These are phyloP conservation scores for Syncephalastrum sp. DNA, from an alignment of 371 early-diverging fungal genomes.

Conservation along the genomic window DNA sequence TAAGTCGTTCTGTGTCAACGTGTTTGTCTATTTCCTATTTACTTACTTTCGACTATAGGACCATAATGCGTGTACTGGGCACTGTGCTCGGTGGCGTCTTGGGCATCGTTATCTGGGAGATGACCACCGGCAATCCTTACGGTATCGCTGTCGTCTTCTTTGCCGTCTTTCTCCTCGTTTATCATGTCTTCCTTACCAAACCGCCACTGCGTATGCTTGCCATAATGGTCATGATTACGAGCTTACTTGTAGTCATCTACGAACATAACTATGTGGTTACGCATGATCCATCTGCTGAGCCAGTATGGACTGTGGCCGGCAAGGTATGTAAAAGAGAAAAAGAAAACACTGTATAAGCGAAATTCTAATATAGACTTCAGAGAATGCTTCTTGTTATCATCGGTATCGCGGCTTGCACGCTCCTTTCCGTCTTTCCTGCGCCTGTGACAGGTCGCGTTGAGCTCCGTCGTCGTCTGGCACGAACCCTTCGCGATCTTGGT, in stretches of 20 bases:
- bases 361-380: slow-evolving; percentile 11
- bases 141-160: slow-evolving; percentile 13
- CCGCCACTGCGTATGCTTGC: slow-evolving; percentile 19
- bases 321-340: slow-evolving; percentile 20
- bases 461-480: slow-evolving; percentile 32
- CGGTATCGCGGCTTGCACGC: slow-evolving; percentile 31
- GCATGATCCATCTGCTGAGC: slow-evolving; percentile 9
- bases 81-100: slow-evolving; percentile 25
- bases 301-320: slow-evolving; percentile 34
- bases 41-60: slow-evolving; percentile 10
- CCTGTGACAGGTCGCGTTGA: slow-evolving; percentile 36
- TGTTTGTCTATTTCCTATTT: neutral
- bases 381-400: slow-evolving; percentile 33
- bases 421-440: slow-evolving; percentile 29
- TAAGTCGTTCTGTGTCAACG: slow-evolving; percentile 4
- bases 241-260: slow-evolving; percentile 19
- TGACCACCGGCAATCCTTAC: slow-evolving; percentile 25
- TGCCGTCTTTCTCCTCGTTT: slow-evolving; percentile 20
- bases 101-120: slow-evolving; percentile 41
- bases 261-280: slow-evolving; percentile 18
- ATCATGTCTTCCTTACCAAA: slow-evolving; percentile 31
- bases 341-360: neutral
- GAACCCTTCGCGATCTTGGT: slow-evolving; percentile 32
- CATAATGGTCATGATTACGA: slow-evolving; percentile 30
- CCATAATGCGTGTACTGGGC: slow-evolving; percentile 24